Conservation (phyloP, 2,329 filamentous ascomycete genomes). For the Xylariales sp. region DNA sequence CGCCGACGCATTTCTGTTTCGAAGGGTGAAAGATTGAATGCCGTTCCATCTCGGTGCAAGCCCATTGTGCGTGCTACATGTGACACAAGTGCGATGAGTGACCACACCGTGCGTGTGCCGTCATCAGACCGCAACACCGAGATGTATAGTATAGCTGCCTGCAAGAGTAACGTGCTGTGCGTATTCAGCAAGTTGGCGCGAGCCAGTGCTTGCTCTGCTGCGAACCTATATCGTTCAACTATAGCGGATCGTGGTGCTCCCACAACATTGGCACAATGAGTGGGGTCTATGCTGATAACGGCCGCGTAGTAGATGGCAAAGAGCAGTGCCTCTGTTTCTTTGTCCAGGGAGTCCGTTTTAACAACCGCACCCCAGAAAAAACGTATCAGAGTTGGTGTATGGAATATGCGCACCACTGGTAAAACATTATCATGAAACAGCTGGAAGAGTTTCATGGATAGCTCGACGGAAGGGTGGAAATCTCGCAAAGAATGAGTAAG, state of each 20-base stretch:
- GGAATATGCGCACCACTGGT: conserved; percentile 48
- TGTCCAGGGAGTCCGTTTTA: conserved; percentile 45
- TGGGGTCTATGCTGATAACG: conserved; percentile 61
- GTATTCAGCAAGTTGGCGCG: conserved; percentile 71
- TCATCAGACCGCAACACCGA: conserved; percentile 61
- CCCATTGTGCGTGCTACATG: conserved; percentile 56
- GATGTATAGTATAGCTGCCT: conserved; percentile 71
- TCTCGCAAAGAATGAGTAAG: conserved; percentile 42
- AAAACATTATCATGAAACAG: conserved; percentile 46
- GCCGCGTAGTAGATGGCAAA: conserved; percentile 72
- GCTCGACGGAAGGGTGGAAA: conserved; percentile 42
- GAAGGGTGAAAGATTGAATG: conserved; percentile 59
- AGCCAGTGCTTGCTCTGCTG: conserved; percentile 71
- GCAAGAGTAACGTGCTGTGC: conserved; percentile 70
- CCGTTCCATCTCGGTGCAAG: conserved; percentile 62
- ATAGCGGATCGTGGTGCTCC: conserved; percentile 62
- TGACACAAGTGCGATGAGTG: conserved; percentile 50
- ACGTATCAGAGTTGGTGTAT: conserved; percentile 45
- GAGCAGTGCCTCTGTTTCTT: conserved; percentile 67
- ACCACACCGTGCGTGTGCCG: conserved; percentile 53
- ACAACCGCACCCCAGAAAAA: conserved; percentile 46
- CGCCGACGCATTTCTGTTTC: conserved; percentile 64
- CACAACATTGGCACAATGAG: conserved; percentile 60
- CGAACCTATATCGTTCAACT: conserved; percentile 69
- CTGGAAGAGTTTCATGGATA: conserved; percentile 42